phyloP scores from a whole-genome alignment of 106 monocot genomes.

The Platanthera guangdongensis region DNA sequence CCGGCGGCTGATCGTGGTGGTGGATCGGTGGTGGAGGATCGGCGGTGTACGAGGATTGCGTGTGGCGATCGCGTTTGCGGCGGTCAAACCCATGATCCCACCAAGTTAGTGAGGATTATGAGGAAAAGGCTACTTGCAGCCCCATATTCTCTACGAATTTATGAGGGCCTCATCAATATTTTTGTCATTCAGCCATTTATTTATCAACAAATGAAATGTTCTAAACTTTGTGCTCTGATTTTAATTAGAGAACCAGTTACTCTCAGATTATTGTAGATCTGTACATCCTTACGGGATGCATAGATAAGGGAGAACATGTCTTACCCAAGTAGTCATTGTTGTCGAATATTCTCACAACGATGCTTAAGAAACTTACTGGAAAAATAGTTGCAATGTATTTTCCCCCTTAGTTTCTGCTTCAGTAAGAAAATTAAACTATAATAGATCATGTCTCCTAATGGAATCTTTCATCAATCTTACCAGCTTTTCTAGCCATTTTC shows the following conservation, averaged over 20 bases:
- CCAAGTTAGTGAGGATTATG: too few species aligned
- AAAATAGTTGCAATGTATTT: too few species aligned
- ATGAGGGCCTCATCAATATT: not conserved
- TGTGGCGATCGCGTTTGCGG: too few species aligned
- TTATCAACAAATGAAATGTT: not conserved
- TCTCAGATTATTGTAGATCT: not conserved
- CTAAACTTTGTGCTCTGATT: not conserved
- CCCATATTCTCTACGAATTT: too few species aligned
- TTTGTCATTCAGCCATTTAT: not conserved
- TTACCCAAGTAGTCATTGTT: not conserved
- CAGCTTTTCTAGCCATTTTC: too few species aligned
- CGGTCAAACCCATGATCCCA: too few species aligned
- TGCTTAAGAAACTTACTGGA: not conserved
- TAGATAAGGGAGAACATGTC: not conserved
- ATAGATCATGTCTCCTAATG: not conserved
- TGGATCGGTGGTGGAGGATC: too few species aligned
- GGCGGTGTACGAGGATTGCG: too few species aligned
- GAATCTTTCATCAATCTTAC: not conserved
- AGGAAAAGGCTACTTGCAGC: too few species aligned
- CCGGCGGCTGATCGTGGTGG: too few species aligned
- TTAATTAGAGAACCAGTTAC: not conserved
- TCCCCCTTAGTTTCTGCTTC: not conserved
- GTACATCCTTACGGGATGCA: not conserved
- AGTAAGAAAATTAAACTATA: not conserved
- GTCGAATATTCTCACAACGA: not conserved